These are phyloP conservation scores for Salix suchowensis DNA, from an alignment of 345 rosid species.

Conservation along the genomic window DNA sequence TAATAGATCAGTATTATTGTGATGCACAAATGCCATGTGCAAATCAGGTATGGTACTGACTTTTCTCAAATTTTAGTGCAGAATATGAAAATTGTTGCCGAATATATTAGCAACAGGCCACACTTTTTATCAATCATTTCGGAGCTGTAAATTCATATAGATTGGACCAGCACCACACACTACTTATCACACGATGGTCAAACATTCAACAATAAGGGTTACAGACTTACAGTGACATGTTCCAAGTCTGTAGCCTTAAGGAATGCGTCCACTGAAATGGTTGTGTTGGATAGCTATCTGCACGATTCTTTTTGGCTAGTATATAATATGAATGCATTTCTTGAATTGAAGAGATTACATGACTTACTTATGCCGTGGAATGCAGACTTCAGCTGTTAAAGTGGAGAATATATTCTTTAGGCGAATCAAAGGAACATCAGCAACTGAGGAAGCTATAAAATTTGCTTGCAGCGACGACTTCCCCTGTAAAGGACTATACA, in stretches of 20 bases:
- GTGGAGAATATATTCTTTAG: conserved; percentile 56
- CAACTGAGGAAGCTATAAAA: conserved; percentile 62
- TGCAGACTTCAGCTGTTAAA: conserved; percentile 73
- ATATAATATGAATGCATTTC: background rate
- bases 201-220: too few relatives aligned
- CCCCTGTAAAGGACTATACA: conserved; percentile 55
- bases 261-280: too few relatives aligned
- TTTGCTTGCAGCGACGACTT: conserved; percentile 64
- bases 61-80: background rate
- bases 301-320: background rate
- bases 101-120: too few relatives aligned
- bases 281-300: too few relatives aligned
- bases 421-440: conserved; percentile 65
- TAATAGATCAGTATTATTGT: conserved; percentile 84
- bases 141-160: too few relatives aligned
- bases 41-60: conserved; percentile 55
- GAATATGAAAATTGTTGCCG: too few relatives aligned
- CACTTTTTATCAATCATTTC: too few relatives aligned
- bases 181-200: too few relatives aligned
- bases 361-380: conserved; percentile 6
- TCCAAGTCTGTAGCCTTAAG: too few relatives aligned
- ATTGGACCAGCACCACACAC: too few relatives aligned
- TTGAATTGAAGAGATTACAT: background rate
- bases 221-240: too few relatives aligned
- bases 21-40: conserved; percentile 64